Conservation (phyloP, 257 asterid species). For the Vinca minor region DNA sequence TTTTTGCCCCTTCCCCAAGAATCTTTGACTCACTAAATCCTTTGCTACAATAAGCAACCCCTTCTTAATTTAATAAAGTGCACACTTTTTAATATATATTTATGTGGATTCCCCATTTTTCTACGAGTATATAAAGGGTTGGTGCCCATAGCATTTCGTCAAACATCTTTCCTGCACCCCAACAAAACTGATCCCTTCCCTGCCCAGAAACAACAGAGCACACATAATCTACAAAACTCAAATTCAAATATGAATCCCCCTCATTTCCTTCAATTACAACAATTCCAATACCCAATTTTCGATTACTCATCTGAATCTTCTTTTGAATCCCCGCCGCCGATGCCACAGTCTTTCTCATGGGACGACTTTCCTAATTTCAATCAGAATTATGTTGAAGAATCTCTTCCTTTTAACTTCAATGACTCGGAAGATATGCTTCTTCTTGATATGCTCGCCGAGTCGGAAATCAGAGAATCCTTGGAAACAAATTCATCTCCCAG, state of each 20-base stretch:
- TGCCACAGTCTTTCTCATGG: slow-evolving; percentile 17
- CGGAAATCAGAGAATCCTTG: slow-evolving; percentile 16
- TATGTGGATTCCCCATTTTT: too few species aligned
- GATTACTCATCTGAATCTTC: slow-evolving; percentile 22
- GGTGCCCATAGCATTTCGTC: too few species aligned
- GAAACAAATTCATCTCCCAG: slow-evolving; percentile 18
- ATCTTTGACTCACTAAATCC: too few species aligned
- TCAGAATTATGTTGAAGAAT: not conserved
- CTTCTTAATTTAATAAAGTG: too few species aligned
- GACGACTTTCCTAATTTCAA: slow-evolving; percentile 23
- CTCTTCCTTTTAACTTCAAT: slow-evolving; percentile 59
- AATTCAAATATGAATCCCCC: slow-evolving; percentile 6
- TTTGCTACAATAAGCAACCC: too few species aligned
- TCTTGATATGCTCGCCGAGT: slow-evolving; percentile 29
- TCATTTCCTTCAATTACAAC: slow-evolving; percentile 25
- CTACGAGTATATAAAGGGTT: too few species aligned
- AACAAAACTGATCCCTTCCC: too few species aligned
- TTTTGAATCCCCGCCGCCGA: slow-evolving; percentile 7
- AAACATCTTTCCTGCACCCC: too few species aligned
- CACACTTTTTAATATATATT: too few species aligned
- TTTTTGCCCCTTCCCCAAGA: too few species aligned
- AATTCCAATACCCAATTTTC: slow-evolving; percentile 12
- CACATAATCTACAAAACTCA: not conserved
- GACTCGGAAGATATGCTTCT: slow-evolving; percentile 70
- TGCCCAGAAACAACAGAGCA: too few species aligned